These are phyloP conservation scores for Komagataella ulmi DNA, from an alignment of 805 yeast species.

Conservation along the genomic window DNA sequence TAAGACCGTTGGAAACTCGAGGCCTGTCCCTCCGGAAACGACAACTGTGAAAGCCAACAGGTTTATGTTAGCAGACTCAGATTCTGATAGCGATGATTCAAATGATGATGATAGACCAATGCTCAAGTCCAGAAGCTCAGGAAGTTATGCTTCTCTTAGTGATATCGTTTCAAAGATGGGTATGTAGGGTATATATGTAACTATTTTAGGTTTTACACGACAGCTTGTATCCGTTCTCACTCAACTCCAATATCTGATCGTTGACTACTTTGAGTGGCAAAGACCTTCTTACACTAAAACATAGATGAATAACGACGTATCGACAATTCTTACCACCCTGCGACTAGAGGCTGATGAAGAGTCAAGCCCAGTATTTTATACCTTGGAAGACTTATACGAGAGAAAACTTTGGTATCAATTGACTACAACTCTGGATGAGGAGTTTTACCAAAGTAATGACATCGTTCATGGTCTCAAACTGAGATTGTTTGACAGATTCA, in stretches of 20 bases:
- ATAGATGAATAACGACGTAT: slow-evolving; percentile 14
- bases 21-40: neutral
- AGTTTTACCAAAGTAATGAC: slow-evolving; percentile 40
- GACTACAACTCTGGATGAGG: slow-evolving; percentile 45
- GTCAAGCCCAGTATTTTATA: slow-evolving; percentile 41
- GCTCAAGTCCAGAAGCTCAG: neutral
- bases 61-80: slow-evolving; percentile 1
- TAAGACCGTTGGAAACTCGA: neutral
- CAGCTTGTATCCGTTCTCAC: neutral
- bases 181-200: neutral
- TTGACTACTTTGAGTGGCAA: neutral
- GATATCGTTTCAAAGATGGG: slow-evolving; percentile 1
- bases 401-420: slow-evolving; percentile 93
- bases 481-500: slow-evolving; percentile 59
- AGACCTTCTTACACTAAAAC: neutral
- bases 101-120: slow-evolving; percentile 1
- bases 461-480: slow-evolving; percentile 42
- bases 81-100: neutral
- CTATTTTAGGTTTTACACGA: neutral
- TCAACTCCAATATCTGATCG: neutral
- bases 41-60: neutral
- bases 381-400: slow-evolving; percentile 76
- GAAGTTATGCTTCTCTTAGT: neutral
- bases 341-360: slow-evolving; percentile 50
- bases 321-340: slow-evolving; percentile 35